Evolutionary conservation across 345 rosid species (phyloP), one percentile per base, ranked within the genome.

Genomic region (Salix koriyanagi): DNA sequence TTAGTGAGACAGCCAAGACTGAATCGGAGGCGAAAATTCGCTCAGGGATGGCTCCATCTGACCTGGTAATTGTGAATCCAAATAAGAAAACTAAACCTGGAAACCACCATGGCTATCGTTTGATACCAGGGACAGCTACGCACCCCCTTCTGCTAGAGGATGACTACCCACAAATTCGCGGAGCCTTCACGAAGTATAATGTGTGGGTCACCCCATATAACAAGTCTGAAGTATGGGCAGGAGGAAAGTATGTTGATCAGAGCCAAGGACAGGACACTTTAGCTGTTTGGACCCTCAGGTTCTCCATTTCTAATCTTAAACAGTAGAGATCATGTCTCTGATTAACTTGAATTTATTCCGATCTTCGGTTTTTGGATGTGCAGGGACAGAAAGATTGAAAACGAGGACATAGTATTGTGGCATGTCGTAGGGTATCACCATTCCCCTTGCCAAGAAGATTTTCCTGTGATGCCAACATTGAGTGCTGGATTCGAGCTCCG

Each of bases 201-300:
- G 82, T 90, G 37, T 88, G 91, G 94, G 84, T 88, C 66, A 88
- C 89, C 5, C 88, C 87, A 6, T 87, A 90, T 46, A 88, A 90
- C 39, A 86, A 74, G 78, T 83, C 89, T 0, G 94, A 88, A 65
- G 81, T 78, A 79, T 88, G 89, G 86, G 84, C 87, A 1, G 86
- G 86, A 0, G 90, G 91, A 58, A 16, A 41, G 37, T 86, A 80
- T 65, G 84, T 78, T 13, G 89, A 87, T 65, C 86, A 81, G 52
- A 88, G 90, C 73, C 83, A 68, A 19, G 94, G 91, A 0, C 84
- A 87, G 1, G 90, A 90, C 46, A 85, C 88, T 8, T 72, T 90
- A 44, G 87, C 82, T 2, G 84, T 76, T 0, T 90, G 91, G 91
- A 87, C 76, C 46, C 46, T 41, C 50, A 79, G 86, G 90, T 87